These are phyloP conservation scores for Pulveroboletus ravenelii DNA, from an alignment of 768 basidiomycete genomes.

Conservation along the genomic window DNA sequence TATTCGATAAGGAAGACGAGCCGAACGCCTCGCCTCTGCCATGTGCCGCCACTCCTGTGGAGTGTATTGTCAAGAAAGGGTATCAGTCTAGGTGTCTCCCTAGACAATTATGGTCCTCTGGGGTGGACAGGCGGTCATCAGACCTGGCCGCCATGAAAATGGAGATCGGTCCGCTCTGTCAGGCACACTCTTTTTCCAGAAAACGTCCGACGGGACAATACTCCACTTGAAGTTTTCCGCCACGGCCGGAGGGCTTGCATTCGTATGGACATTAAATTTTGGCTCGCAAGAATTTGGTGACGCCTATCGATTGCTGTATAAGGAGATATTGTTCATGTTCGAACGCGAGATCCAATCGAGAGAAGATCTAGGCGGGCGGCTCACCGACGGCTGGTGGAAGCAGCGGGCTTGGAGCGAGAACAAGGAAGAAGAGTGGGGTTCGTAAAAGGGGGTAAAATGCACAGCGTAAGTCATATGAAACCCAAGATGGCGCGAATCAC, in stretches of 20 bases:
- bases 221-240: background rate
- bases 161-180: too few species aligned
- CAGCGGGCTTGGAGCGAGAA: background rate
- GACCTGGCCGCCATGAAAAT: background rate
- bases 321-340: conserved; percentile 9
- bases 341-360: conserved; percentile 6
- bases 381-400: background rate
- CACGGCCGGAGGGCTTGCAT: background rate
- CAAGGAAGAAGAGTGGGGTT: background rate
- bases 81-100: background rate
- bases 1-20: background rate
- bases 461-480: too few species aligned
- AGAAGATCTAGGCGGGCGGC: conserved; percentile 4
- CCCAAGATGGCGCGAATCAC: too few species aligned
- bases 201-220: too few species aligned
- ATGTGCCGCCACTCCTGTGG: background rate
- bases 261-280: conserved; percentile 2
- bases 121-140: background rate
- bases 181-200: too few species aligned
- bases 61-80: background rate
- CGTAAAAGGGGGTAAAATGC: too few species aligned
- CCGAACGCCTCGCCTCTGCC: background rate
- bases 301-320: conserved; percentile 2
- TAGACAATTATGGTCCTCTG: conserved; percentile 1
- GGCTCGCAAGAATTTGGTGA: background rate